Conservation (phyloP, 116 monocot genomes). For the Posidonia oceanica region DNA sequence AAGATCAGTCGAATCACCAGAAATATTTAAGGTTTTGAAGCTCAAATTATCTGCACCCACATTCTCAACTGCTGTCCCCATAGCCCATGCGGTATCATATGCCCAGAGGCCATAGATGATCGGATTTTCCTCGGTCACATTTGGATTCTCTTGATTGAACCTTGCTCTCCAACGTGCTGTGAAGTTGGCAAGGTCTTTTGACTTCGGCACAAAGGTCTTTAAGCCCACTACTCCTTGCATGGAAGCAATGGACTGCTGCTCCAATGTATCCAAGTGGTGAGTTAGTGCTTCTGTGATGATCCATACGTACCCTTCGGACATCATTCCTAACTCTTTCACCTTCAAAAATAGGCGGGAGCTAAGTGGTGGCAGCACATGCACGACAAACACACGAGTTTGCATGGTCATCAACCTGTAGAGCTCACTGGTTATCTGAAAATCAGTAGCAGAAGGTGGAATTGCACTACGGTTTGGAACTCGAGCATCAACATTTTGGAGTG, state of each 20-base stretch:
- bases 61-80: slow-evolving; percentile 15
- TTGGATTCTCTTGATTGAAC: slow-evolving; percentile 11
- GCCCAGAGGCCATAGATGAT: slow-evolving; percentile 17
- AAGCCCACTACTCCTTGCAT: slow-evolving; percentile 30
- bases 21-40: neutral
- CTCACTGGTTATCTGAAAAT: slow-evolving; percentile 14
- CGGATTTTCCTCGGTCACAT: neutral
- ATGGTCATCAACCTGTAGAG: slow-evolving; percentile 20
- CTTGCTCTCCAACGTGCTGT: slow-evolving; percentile 13
- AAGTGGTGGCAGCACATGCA: slow-evolving; percentile 19
- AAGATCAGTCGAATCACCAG: slow-evolving; percentile 15
- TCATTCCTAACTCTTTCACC: slow-evolving; percentile 14
- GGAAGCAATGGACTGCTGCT: neutral
- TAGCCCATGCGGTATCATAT: slow-evolving; percentile 22
- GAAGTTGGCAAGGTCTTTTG: slow-evolving; percentile 12
- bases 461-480: slow-evolving; percentile 11
- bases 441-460: slow-evolving; percentile 6
- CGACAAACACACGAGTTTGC: slow-evolving; percentile 24
- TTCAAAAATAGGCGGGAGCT: slow-evolving; percentile 13
- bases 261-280: slow-evolving; percentile 3
- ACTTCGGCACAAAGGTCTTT: slow-evolving; percentile 3
- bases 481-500: slow-evolving; percentile 4
- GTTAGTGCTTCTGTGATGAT: slow-evolving; percentile 22
- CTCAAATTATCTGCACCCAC: slow-evolving; percentile 5
- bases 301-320: slow-evolving; percentile 27